These are phyloP conservation scores for Brassica balearica DNA, from an alignment of 441 rosid species.

Conservation along the genomic window DNA sequence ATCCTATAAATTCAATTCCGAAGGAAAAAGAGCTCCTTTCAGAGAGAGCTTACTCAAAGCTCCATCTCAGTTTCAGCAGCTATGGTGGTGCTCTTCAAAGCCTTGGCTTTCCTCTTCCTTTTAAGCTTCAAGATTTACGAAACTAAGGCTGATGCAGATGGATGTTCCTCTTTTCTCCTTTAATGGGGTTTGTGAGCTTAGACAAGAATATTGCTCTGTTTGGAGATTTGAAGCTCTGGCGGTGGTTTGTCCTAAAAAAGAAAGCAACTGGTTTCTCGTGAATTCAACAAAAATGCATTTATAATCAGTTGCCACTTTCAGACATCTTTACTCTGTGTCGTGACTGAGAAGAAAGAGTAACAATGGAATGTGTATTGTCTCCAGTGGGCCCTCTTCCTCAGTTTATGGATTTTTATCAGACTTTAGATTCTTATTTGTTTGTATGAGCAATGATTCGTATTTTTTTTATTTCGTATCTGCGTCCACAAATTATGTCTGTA, in stretches of 20 bases:
- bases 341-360: conserved; percentile 38
- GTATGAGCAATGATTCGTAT: not conserved
- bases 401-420: not conserved
- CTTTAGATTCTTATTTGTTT: not conserved
- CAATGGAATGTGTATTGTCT: conserved; percentile 44
- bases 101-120: conserved; percentile 2
- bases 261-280: conserved; percentile 37
- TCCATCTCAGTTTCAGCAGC: too few species aligned
- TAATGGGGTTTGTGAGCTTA: too few species aligned
- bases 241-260: conserved; percentile 24
- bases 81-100: conserved; percentile 47
- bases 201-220: not conserved
- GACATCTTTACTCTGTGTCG: conserved; percentile 28
- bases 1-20: conserved; percentile 29
- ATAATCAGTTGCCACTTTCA: conserved; percentile 23
- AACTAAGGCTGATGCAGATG: too few species aligned
- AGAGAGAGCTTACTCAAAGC: conserved; percentile 25
- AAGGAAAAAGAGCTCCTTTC: conserved; percentile 30
- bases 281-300: conserved; percentile 39
- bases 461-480: not conserved
- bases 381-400: conserved; percentile 30
- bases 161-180: not conserved
- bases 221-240: not conserved
- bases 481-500: not conserved
- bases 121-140: too few species aligned